These are phyloP conservation scores for Skeletonema tropicum DNA, from an alignment of 108 stramenopile species.

Conservation along the genomic window DNA sequence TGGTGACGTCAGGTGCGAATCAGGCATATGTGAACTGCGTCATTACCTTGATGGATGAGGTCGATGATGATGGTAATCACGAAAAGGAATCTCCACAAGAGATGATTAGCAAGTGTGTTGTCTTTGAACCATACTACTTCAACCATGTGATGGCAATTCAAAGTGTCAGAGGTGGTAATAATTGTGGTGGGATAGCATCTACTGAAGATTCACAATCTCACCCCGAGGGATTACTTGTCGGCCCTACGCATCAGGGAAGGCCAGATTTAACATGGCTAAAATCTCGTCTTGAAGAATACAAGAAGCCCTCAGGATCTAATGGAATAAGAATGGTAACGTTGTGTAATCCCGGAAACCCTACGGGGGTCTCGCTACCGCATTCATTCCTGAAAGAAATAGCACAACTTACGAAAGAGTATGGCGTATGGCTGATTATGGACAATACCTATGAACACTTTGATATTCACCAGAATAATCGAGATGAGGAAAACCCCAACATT, in stretches of 20 bases:
- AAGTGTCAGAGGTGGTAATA: slow-evolving; percentile 19
- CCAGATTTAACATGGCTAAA: slow-evolving; percentile 68
- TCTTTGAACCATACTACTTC: slow-evolving; percentile 94
- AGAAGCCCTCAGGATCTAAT: slow-evolving; percentile 13
- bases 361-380: slow-evolving; percentile 75
- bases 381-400: slow-evolving; percentile 63
- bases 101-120: slow-evolving; percentile 58
- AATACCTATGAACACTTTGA: slow-evolving; percentile 96
- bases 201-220: not conserved
- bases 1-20: slow-evolving; percentile 94
- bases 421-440: slow-evolving; percentile 90
- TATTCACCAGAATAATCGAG: slow-evolving; percentile 31
- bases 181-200: slow-evolving; percentile 4
- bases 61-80: not conserved
- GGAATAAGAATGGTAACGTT: slow-evolving; percentile 83
- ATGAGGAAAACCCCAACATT: slow-evolving; percentile 32
- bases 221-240: slow-evolving; percentile 63
- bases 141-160: slow-evolving; percentile 88
- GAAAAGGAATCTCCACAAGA: slow-evolving; percentile 44
- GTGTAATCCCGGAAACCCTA: slow-evolving; percentile 95
- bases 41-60: slow-evolving; percentile 65
- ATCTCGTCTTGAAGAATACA: slow-evolving; percentile 43
- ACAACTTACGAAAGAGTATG: slow-evolving; percentile 65
- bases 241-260: slow-evolving; percentile 59
- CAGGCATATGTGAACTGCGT: slow-evolving; percentile 92